These are phyloP conservation scores for Tuber brumale DNA, from an alignment of 495 filamentous ascomycete species.

Conservation along the genomic window DNA sequence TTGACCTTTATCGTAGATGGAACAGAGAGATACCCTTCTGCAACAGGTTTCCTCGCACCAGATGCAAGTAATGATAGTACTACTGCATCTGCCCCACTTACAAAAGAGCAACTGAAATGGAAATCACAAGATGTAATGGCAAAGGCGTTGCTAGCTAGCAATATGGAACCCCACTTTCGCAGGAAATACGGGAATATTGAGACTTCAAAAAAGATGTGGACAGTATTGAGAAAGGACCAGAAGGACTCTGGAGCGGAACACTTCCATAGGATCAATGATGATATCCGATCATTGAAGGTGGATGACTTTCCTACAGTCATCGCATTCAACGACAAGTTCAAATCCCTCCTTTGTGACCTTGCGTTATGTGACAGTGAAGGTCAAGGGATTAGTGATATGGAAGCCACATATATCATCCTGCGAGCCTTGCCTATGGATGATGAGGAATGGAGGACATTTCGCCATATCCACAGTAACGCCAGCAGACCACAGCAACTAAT, in stretches of 20 bases:
- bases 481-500: not conserved
- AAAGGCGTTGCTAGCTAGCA: too few relatives aligned
- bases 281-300: not conserved
- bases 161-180: too few relatives aligned
- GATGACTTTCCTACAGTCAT: not conserved
- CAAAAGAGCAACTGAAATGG: too few relatives aligned
- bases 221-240: too few relatives aligned
- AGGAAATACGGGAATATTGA: too few relatives aligned
- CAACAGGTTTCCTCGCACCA: too few relatives aligned
- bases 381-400: not conserved
- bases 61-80: too few relatives aligned
- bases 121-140: too few relatives aligned
- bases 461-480: not conserved
- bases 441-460: not conserved
- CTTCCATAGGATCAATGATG: not conserved
- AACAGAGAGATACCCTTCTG: too few relatives aligned
- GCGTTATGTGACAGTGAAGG: not conserved
- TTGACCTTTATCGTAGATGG: too few relatives aligned
- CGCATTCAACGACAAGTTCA: not conserved
- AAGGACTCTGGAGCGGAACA: not conserved
- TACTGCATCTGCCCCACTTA: too few relatives aligned
- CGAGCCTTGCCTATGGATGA: not conserved
- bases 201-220: not conserved
- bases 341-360: not conserved
- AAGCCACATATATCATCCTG: not conserved